A percentile compares a stretch with the other conserved stretches of the same genome.
Evolutionary conservation across 2,329 filamentous ascomycete species (phyloP).

Genomic region (Claviceps sp.): DNA sequence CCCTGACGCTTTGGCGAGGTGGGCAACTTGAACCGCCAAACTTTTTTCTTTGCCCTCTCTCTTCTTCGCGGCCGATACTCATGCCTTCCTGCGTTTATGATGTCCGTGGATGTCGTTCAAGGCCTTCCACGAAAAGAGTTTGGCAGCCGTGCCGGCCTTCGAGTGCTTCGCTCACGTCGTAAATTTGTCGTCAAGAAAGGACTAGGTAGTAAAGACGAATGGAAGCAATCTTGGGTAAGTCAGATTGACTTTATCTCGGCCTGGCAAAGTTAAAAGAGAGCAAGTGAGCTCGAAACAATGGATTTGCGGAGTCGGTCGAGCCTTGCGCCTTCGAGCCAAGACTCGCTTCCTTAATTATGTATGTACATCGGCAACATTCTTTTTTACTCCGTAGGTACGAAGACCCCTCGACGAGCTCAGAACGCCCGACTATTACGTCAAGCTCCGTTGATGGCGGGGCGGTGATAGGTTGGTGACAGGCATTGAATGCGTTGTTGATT

Average conservation of each 20-base stretch:
- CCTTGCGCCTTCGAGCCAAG: not conserved
- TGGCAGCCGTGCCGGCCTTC: not conserved
- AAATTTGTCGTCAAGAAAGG: not conserved
- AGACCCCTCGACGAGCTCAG: not conserved
- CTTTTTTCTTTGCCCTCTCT: not conserved
- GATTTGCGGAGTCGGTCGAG: not conserved
- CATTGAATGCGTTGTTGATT: not conserved
- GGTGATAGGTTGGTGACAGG: too few relatives aligned
- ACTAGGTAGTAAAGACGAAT: not conserved
- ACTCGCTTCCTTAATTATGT: not conserved
- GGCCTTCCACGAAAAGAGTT: not conserved
- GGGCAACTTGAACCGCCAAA: slow-evolving; percentile 3
- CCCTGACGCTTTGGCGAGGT: slow-evolving; percentile 7
- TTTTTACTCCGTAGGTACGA: too few relatives aligned
- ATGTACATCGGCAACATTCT: too few relatives aligned
- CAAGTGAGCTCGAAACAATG: not conserved
- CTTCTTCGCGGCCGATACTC: not conserved
- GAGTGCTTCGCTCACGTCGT: not conserved
- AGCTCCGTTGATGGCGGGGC: not conserved
- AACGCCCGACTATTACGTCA: not conserved
- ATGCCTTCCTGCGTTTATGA: not conserved
- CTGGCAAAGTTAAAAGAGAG: not conserved
- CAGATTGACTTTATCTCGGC: not conserved
- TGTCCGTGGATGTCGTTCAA: not conserved
- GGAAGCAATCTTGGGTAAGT: not conserved